A percentile compares a stretch with the other conserved stretches of the same genome.
Evolutionary conservation across 148 eudicot species (phyloP).

Genomic region (Bassia scoparia): DNA sequence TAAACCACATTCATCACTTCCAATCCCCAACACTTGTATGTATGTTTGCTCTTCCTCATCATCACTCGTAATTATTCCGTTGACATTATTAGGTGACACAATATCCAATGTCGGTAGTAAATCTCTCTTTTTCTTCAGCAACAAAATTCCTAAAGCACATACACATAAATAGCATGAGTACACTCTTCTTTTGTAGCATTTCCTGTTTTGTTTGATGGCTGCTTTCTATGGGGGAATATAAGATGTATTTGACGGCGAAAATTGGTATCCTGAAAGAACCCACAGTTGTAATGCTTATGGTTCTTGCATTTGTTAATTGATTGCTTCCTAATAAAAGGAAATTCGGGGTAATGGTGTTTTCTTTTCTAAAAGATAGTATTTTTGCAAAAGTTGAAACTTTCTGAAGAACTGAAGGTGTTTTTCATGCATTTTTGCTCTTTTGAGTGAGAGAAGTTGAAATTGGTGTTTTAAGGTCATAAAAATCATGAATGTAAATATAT

Average conservation of each 20-base stretch:
- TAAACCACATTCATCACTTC: constrained; percentile 3
- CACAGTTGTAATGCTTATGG: constrained; percentile 19
- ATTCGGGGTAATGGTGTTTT: constrained; percentile 12
- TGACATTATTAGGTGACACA: background rate
- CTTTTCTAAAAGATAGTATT: constrained; percentile 1
- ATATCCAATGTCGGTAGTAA: constrained; percentile 11
- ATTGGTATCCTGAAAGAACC: constrained; percentile 27
- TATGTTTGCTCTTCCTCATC: constrained; percentile 12
- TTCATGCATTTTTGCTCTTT: constrained; percentile 8
- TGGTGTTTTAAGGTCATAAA: background rate
- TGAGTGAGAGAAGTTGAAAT: background rate
- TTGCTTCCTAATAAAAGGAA: constrained; percentile 14
- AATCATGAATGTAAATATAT: background rate
- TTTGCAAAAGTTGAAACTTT: constrained; percentile 22
- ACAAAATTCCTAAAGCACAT: constrained; percentile 16
- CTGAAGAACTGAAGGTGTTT: constrained; percentile 15
- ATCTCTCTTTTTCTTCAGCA: constrained; percentile 1
- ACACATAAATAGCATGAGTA: constrained; percentile 10
- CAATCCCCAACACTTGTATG: background rate
- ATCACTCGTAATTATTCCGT: background rate
- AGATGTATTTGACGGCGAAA: constrained; percentile 22
- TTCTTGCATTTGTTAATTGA: constrained; percentile 16
- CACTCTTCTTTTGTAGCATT: background rate
- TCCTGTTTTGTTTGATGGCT: background rate
- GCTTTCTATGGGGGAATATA: background rate